Percentiles rank a stretch among this genome's conserved stretches.
phyloP scores from a whole-genome alignment of 2,329 filamentous ascomycete genomes.

The Claviceps humidiphila region DNA sequence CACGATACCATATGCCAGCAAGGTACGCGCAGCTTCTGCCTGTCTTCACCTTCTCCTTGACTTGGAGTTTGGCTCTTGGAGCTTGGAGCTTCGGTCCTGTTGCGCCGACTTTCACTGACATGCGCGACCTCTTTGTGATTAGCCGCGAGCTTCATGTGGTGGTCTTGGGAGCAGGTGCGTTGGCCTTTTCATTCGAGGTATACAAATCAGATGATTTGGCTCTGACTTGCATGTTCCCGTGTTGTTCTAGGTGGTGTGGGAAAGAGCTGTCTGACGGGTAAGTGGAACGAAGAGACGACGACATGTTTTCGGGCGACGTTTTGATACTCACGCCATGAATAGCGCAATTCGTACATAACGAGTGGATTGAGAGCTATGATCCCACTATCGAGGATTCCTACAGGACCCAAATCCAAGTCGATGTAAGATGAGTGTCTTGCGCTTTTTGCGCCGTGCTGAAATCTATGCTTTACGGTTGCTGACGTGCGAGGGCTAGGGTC shows the following conservation, averaged over 20 bases:
- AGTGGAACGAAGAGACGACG: conserved; percentile 12
- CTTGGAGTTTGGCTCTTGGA: not conserved
- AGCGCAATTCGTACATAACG: conserved; percentile 90
- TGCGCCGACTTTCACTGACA: not conserved
- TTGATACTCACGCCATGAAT: conserved; percentile 7
- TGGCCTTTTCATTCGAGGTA: not conserved
- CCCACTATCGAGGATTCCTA: conserved; percentile 70
- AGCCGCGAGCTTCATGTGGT: conserved; percentile 74
- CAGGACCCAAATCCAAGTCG: conserved; percentile 62
- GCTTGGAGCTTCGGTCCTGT: too few species aligned
- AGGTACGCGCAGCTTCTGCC: conserved; percentile 2
- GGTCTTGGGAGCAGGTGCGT: conserved; percentile 64
- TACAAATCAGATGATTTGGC: not conserved
- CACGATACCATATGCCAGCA: conserved; percentile 7
- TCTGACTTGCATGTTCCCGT: conserved; percentile 17
- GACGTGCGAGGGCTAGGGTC: conserved; percentile 40
- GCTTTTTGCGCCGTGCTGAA: conserved; percentile 12
- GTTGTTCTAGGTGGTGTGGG: conserved; percentile 62
- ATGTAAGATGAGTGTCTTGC: conserved; percentile 43
- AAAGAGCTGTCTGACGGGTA: conserved; percentile 85
- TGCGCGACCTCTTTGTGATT: not conserved
- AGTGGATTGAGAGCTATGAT: conserved; percentile 84
- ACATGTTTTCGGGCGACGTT: not conserved
- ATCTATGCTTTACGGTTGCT: not conserved
- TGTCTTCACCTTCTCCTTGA: not conserved